phyloP scores from a whole-genome alignment of 2,329 filamentous ascomycete genomes.

The Thelonectria blattea region DNA sequence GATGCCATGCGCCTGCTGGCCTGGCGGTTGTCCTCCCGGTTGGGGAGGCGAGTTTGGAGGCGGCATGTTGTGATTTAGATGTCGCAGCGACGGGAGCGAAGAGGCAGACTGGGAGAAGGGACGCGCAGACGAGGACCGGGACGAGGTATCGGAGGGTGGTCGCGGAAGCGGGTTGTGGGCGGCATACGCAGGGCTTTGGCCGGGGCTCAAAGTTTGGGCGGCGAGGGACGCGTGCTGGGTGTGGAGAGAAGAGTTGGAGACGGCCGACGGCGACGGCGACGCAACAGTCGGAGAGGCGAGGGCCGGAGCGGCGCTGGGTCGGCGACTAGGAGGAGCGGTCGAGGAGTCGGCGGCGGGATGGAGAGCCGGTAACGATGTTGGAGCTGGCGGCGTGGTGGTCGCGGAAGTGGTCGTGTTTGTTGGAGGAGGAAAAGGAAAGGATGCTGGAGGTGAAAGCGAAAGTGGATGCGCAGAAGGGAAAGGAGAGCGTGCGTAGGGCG shows the following conservation, averaged over 20 bases:
- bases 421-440: constrained; percentile 20
- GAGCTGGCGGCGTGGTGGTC: constrained; percentile 21
- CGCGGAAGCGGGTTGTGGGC: constrained; percentile 40
- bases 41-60: constrained; percentile 53
- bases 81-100: constrained; percentile 48
- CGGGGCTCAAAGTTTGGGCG: constrained; percentile 32
- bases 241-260: constrained; percentile 24
- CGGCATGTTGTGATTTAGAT: constrained; percentile 52
- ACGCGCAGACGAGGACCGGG: constrained; percentile 47
- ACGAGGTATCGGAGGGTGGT: constrained; percentile 52
- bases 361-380: constrained; percentile 23
- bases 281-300: constrained; percentile 9
- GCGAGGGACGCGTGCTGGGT: constrained; percentile 28
- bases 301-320: constrained; percentile 24
- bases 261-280: constrained; percentile 18
- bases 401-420: constrained; percentile 22
- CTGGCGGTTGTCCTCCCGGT: constrained; percentile 40
- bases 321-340: constrained; percentile 12
- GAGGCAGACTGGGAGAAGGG: constrained; percentile 53
- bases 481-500: constrained; percentile 42
- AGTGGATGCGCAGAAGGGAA: constrained; percentile 34
- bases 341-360: constrained; percentile 21
- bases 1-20: constrained; percentile 42
- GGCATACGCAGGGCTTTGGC: constrained; percentile 40
- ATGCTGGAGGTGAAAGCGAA: constrained; percentile 5